phyloP scores from a whole-genome alignment of 345 rosid genomes.

The Clausena lansium region DNA sequence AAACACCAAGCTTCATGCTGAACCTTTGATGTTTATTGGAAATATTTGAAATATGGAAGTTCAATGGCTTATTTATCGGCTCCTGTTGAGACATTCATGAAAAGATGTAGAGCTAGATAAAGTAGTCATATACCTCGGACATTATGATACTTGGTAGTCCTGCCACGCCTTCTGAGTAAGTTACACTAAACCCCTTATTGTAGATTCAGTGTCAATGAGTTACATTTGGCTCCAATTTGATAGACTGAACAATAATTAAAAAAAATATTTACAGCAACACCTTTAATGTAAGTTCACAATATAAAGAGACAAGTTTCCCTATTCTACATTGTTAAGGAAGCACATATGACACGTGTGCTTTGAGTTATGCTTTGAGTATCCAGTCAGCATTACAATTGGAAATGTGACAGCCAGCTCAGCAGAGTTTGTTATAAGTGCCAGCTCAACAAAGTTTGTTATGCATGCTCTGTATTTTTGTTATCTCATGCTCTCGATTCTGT shows the following conservation, averaged over 20 bases:
- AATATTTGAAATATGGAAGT: slow-evolving; percentile 7
- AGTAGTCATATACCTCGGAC: background rate
- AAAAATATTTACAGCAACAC: too few species aligned
- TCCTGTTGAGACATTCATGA: background rate
- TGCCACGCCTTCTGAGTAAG: slow-evolving; percentile 15
- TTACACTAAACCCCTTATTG: slow-evolving; percentile 9
- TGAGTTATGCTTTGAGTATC: too few species aligned
- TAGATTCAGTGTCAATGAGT: background rate
- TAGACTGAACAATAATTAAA: background rate
- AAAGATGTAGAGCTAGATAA: background rate
- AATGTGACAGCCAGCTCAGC: too few species aligned
- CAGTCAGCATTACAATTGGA: too few species aligned
- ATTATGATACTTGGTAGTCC: slow-evolving; percentile 17
- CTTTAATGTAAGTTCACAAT: too few species aligned
- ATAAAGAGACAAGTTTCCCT: too few species aligned
- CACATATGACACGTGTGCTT: too few species aligned
- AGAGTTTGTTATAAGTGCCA: too few species aligned
- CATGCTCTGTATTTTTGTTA: too few species aligned
- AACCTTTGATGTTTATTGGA: background rate
- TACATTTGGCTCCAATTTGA: background rate
- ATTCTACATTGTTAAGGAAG: too few species aligned
- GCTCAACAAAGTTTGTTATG: too few species aligned
- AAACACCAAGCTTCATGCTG: background rate
- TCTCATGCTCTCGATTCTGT: too few species aligned
- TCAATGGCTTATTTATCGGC: background rate